Percentiles rank a stretch among this genome's conserved stretches.
These are phyloP conservation scores for Penicillium sp. DNA, from an alignment of 2,329 filamentous ascomycete genomes.

Conservation along the genomic window DNA sequence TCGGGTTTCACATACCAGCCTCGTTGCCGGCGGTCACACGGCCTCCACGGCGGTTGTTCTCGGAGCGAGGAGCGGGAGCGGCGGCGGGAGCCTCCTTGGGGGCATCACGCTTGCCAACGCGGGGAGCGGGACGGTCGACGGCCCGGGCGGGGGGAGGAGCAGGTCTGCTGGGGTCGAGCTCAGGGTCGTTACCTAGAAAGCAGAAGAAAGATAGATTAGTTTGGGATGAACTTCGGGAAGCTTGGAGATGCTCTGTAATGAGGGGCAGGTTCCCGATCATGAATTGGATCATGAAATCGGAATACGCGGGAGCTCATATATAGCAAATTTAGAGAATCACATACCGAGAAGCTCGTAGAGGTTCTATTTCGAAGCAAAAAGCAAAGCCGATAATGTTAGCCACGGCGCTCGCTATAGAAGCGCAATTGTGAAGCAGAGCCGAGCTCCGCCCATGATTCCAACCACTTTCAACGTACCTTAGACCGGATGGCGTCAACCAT, in stretches of 20 bases:
- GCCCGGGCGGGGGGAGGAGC: slow-evolving; percentile 80
- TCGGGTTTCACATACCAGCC: slow-evolving; percentile 66
- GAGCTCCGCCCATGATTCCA: slow-evolving; percentile 1
- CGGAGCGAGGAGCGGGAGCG: slow-evolving; percentile 49
- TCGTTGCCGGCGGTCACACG: slow-evolving; percentile 70
- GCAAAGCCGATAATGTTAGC: slow-evolving; percentile 20
- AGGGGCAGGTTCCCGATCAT: neutral
- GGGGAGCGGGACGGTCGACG: slow-evolving; percentile 77
- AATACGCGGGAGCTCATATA: neutral
- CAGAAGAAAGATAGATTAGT: slow-evolving; percentile 26
- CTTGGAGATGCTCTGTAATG: slow-evolving; percentile 1
- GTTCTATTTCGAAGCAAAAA: slow-evolving; percentile 63
- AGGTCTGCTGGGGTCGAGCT: slow-evolving; percentile 71
- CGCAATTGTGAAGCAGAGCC: slow-evolving; percentile 7
- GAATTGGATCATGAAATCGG: neutral
- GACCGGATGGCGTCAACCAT: slow-evolving; percentile 53
- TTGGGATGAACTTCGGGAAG: slow-evolving; percentile 12
- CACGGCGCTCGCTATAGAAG: slow-evolving; percentile 13
- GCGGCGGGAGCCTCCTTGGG: slow-evolving; percentile 63
- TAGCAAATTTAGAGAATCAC: slow-evolving; percentile 15
- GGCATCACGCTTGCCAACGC: slow-evolving; percentile 83
- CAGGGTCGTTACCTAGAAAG: slow-evolving; percentile 64
- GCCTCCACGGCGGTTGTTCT: slow-evolving; percentile 48
- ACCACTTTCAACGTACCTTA: slow-evolving; percentile 44
- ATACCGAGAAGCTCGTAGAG: slow-evolving; percentile 98